Evolutionary conservation across 2,329 filamentous ascomycete genomes (phyloP).

Genomic region (Botrytis byssoidea): DNA sequence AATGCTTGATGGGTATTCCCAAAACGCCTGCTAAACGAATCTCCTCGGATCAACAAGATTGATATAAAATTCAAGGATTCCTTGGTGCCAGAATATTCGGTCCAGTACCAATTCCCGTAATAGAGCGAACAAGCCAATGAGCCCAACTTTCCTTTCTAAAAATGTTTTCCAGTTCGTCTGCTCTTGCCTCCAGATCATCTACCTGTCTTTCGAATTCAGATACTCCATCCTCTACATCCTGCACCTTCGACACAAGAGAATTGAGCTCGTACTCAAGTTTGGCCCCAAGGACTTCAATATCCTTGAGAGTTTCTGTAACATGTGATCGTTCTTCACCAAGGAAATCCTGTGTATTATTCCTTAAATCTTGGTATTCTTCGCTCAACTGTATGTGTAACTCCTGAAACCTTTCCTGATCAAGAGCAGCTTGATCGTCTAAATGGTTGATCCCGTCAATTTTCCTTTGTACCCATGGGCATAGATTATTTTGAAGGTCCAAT

Average conservation of each 20-base stretch:
- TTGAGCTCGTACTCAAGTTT: conserved; percentile 92
- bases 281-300: conserved; percentile 76
- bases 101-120: conserved; percentile 39
- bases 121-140: conserved; percentile 37
- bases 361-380: conserved; percentile 67
- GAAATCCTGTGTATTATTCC: conserved; percentile 65
- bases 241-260: conserved; percentile 72
- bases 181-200: conserved; percentile 63
- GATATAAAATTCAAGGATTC: conserved; percentile 14
- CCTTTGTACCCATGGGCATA: conserved; percentile 60
- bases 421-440: conserved; percentile 61
- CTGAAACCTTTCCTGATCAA: conserved; percentile 65
- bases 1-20: conserved; percentile 24
- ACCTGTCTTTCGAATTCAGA: conserved; percentile 78
- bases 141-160: conserved; percentile 38
- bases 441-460: conserved; percentile 56
- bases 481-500: conserved; percentile 48
- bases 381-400: conserved; percentile 66
- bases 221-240: conserved; percentile 84
- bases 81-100: conserved; percentile 33
- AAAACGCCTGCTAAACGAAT: conserved; percentile 20
- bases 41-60: neutral
- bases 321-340: conserved; percentile 66
- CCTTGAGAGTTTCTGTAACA: conserved; percentile 69
- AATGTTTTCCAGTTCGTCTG: conserved; percentile 57